Evolutionary conservation across 2,329 filamentous ascomycete genomes (phyloP), one percentile per base, ranked within the genome.

Genomic region (Pleomassaria siparia): DNA sequence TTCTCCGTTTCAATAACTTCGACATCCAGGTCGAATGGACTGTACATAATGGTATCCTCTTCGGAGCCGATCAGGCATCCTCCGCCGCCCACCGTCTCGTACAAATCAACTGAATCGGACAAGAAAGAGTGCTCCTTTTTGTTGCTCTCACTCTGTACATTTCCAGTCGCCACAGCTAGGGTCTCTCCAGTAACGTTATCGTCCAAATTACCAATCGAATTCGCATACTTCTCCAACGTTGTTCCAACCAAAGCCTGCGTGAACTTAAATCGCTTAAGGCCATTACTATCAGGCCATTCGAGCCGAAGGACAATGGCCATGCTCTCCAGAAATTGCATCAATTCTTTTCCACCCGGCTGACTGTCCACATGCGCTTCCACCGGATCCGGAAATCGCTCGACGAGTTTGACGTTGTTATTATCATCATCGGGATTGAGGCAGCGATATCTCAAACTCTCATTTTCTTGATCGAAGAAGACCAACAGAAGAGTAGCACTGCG

Each of bases 401-500:
- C n/a, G n/a, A n/a, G n/a, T n/a, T n/a, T n/a, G n/a, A n/a, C n/a
- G n/a, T n/a, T n/a, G n/a, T n/a, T n/a, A n/a, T n/a, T n/a, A n/a
- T n/a, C n/a, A n/a, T n/a, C n/a, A n/a, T n/a, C n/a, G n/a, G n/a
- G n/a, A n/a, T 43, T 49, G 8, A 58, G 35, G 33, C 52, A 44
- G 13, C 32, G 26, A 22, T 56, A 60, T 10, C 24, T 45, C 1
- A 55, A 26, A 3, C 49, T 11, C n/a, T 18, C 13, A 7, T 9
- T 4, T 1, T 9, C 33, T 11, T 43, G 39, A 10, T 39, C 20
- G 2, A 28, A 30, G 13, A 46, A 25, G 18, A 50, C 41, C 2
- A 50, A 35, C 11, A 60, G 41, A 1, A 56, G n/a, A 45, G 1
- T 50, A 48, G 26, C 53, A 58, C n/a, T 58, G 54, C 1, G 40